Base-by-base conservation (phyloP, 371 early-diverging fungal species). In the Syncephalastrum racemosum region DNA sequence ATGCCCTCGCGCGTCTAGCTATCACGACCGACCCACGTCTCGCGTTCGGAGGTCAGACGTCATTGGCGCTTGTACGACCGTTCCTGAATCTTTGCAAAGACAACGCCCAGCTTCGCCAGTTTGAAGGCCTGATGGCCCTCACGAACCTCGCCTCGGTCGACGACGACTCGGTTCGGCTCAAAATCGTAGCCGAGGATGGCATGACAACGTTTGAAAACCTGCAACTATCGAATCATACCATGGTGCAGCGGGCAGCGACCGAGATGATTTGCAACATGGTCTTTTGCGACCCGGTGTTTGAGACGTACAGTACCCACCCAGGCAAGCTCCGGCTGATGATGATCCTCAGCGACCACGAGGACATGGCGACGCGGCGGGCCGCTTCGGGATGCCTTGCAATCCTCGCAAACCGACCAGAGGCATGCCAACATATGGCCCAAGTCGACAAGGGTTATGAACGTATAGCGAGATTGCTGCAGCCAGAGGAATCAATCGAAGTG, bases 181-280 rank as follows among this genome's bases (percentile, higher is more conserved):
- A 70, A 22, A 80, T 83, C 31, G 73, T 75, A 16, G 64, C 75
- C 16, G 76, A 73, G 2, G 71, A 80, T 41, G 94, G 92, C 0
- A 70, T 95, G 41, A 53, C 80, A 12, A 71, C 77, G 10, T 83
- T 96, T 65, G 93, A 95, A 66, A 82, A 77, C 44, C 67, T 90
- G 23, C 89, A 92, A 62, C 82, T 95, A 42, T 89, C 91, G 15
- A 88, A 89, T 52, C 81, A 95, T 57, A 75, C 58, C 4, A 62
- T 95, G 77, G 83, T 97, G 5, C 89, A 90, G n/a, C 83, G 97
- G 2, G 95, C 98, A 1, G 94, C 97, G 2, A 92, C 94, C 2
- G 98, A 97, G 68, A 80, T 89, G 22, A 66, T 96, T 1, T 96
- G 97, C 72, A 97, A 97, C 75, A 88, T 96, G 92, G 87, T 95